Conservation (phyloP, 371 early-diverging fungal species). For the Rhizopus stolonifer region DNA sequence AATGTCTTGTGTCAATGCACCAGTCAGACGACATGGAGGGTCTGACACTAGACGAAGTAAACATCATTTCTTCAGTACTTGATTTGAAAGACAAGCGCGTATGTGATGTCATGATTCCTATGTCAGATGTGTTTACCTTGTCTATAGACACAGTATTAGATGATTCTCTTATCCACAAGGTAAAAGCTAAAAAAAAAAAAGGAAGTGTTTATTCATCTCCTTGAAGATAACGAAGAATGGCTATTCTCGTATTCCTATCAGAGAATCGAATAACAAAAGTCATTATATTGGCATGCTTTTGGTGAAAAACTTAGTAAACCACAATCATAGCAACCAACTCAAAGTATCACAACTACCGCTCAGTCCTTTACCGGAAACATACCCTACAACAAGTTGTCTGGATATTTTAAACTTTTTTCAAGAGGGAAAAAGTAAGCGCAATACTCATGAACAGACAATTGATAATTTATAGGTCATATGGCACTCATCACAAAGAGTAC, state of each 20-base stretch:
- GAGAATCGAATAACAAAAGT: conserved; percentile 46
- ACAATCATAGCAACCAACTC: conserved; percentile 77
- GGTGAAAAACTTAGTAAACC: conserved; percentile 82
- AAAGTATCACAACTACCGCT: conserved; percentile 70
- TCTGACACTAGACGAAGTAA: conserved; percentile 87
- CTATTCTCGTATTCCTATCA: conserved; percentile 91
- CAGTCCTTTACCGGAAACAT: conserved; percentile 73
- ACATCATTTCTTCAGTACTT: conserved; percentile 87
- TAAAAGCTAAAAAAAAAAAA: conserved; percentile 22
- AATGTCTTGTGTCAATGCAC: conserved; percentile 88
- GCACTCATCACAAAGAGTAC: conserved; percentile 67
- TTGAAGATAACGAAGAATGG: conserved; percentile 71
- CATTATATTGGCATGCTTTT: conserved; percentile 89
- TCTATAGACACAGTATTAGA: conserved; percentile 68
- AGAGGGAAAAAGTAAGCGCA: conserved; percentile 73
- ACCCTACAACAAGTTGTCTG: conserved; percentile 73
- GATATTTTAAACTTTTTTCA: conserved; percentile 95
- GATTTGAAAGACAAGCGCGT: conserved; percentile 90
- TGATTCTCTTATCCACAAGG: conserved; percentile 62
- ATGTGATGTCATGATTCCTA: conserved; percentile 81
- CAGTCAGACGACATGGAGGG: conserved; percentile 73
- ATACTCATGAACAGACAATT: too few species aligned
- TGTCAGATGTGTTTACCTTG: conserved; percentile 83
- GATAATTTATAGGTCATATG: conserved; percentile 54
- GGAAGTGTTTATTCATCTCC: too few species aligned